Evolutionary conservation across 2,329 filamentous ascomycete genomes (phyloP), one percentile per base, ranked within the genome.

Genomic region (Macrophomina phaseolina): DNA sequence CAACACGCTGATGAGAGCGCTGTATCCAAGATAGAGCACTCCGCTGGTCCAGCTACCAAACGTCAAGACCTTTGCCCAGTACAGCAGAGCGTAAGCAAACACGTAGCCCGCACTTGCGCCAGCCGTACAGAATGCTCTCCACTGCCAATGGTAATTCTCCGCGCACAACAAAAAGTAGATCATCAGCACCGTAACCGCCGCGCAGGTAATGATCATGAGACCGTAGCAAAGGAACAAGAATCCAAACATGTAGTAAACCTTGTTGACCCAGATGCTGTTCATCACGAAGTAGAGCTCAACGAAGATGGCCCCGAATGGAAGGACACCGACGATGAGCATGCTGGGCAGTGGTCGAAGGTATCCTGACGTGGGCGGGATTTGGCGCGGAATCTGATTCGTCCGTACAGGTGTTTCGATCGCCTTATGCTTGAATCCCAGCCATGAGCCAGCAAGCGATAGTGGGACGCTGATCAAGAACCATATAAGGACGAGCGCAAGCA

Each of bases 191-290:
- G 95, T 98, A 48, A 96, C 94, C 0, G 94, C 90, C 0, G 94
- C 94, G 67, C 91, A 93, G 1, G 95, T 98, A 73, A 97, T 91
- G 73, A 98, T 93, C 93, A 99, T 97, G 60, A 99, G 87, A 11
- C 92, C 94, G 76, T 97, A 99, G 85, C 94, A 97, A 66, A 99
- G 86, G 85, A 99, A 99, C 42, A 99, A 84, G 85, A 99, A 99
- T 28, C 95, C 95, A 74, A 99, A 99, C 95, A 99, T 99, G 86
- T 99, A 99, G 85, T 99, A 99, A 71, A 99, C 95, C 81, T 95
- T 93, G 83, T 90, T 94, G 81, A 96, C 97, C 95, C 95, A 99
- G 77, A 99, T 94, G 32, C 92, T 97, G 81, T 90, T 97, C 92
- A 99, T 97, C 83, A 99, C 97, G 81, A 98, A 98, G 85, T 97